phyloP scores from a whole-genome alignment of 768 basidiomycete genomes.

The Royoungia palumana region DNA sequence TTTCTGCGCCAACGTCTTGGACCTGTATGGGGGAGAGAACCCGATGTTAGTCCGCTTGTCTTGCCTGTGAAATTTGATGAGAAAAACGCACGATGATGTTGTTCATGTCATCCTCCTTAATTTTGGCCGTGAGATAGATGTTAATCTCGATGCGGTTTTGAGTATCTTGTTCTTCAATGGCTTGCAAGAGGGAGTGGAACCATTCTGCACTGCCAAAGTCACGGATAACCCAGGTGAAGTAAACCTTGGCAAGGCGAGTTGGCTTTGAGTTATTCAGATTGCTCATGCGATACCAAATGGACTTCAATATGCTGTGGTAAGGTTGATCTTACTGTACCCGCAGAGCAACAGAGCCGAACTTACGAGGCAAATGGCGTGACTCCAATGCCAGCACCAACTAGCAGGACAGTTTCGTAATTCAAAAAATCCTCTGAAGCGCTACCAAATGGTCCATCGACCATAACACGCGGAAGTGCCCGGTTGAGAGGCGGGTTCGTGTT shows the following conservation, averaged over 20 bases:
- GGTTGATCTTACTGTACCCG: slow-evolving; percentile 2
- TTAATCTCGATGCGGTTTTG: slow-evolving; percentile 88
- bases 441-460: slow-evolving; percentile 97
- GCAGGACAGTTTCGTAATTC: slow-evolving; percentile 83
- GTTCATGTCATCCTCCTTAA: slow-evolving; percentile 90
- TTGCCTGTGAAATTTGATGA: not conserved
- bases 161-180: slow-evolving; percentile 90
- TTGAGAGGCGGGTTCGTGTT: slow-evolving; percentile 58
- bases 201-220: slow-evolving; percentile 88
- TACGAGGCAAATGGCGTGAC: slow-evolving; percentile 96
- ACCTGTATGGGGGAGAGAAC: slow-evolving; percentile 37
- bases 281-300: slow-evolving; percentile 97
- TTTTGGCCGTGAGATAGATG: slow-evolving; percentile 87
- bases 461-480: slow-evolving; percentile 80
- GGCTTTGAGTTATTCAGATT: slow-evolving; percentile 69
- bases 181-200: slow-evolving; percentile 92
- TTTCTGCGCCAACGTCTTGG: slow-evolving; percentile 90
- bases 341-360: slow-evolving; percentile 29
- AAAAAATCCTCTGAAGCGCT: slow-evolving; percentile 88
- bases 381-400: slow-evolving; percentile 94
- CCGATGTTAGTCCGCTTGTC: slow-evolving; percentile 1
- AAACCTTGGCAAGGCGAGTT: slow-evolving; percentile 85
- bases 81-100: slow-evolving; percentile 71
- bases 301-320: slow-evolving; percentile 68
- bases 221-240: slow-evolving; percentile 95